Base-by-base conservation (phyloP, 305 asterid genomes). In the Fraxinus baroniana region DNA sequence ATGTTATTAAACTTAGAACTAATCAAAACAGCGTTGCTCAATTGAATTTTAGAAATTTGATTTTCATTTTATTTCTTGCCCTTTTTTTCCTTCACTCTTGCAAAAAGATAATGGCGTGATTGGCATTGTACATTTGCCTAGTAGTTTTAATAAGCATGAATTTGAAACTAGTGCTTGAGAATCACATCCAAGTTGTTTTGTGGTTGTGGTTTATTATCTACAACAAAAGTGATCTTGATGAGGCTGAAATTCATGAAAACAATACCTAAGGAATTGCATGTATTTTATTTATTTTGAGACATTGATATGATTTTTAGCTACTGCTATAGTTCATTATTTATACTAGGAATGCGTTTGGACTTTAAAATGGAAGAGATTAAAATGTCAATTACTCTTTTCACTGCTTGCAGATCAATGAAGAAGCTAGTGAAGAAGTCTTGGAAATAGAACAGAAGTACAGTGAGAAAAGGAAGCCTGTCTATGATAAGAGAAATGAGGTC, bases 381-480 rank as follows among this genome's bases (percentile, higher is more conserved):
- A 4, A 68, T 68, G 74, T 26, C 30, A 17, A 68, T 4, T 20
- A 22, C n/a, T 12, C 4, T 10, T 28, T 68, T 68, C 17, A 28
- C 74, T 28, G 37, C 36, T 68, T 12, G 18, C 74, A 81, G 80
- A 75, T 81, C 76, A 74, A 74, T 74, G 84, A 81, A 75, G 62
- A 81, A 36, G 79, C 74, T 10, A 55, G 55, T 74, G 79, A 73
- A 17, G 26, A 55, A 75, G 75, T 81, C 26, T 74, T 81, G 62
- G 84, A 55, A 55, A 37, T 81, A 55, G 79, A 74, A 70, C 79
- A 74, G 62, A 60, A 81, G 60, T 81, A 81, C 64, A 74, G 68
- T 57, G 74, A 49, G 74, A 32, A 32, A 7, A 15, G 62, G 36
- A 81, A 74, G 76, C 84, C 84, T 55, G 74, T 74, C 3, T 81